phyloP scores from a whole-genome alignment of 306 rosid species.

The Quercus bicolor region DNA sequence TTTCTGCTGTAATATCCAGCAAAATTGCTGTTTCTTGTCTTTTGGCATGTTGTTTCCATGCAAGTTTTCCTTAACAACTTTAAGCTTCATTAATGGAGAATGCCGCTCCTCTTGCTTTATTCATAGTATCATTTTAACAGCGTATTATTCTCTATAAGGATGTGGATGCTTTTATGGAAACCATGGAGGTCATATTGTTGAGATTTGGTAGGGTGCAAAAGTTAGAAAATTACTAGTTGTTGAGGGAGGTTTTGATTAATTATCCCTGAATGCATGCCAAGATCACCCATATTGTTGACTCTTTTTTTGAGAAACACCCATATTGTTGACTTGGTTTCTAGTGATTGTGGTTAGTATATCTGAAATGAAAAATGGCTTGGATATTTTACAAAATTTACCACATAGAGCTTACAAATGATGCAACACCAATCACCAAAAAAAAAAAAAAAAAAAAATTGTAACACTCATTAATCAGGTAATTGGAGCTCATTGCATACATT shows the following conservation, averaged over 20 bases:
- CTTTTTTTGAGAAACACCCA: neutral
- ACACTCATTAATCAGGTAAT: too few species aligned
- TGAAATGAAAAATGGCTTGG: too few species aligned
- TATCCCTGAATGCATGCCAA: neutral
- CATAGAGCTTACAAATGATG: too few species aligned
- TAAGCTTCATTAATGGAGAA: neutral
- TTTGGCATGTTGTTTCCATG: conserved; percentile 25
- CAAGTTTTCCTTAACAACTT: neutral
- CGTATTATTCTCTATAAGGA: neutral
- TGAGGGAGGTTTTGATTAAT: neutral
- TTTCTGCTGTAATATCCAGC: conserved; percentile 30
- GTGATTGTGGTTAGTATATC: too few species aligned
- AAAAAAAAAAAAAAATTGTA: too few species aligned
- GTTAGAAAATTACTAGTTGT: neutral
- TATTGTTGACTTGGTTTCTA: too few species aligned
- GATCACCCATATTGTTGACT: neutral
- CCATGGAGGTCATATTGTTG: neutral
- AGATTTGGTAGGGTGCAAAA: neutral
- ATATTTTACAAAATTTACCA: too few species aligned
- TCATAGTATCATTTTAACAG: neutral
- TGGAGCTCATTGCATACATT: too few species aligned
- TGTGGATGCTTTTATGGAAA: too few species aligned
- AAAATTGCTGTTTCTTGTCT: conserved; percentile 26
- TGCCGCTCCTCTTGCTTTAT: neutral
- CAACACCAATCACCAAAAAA: too few species aligned